These are phyloP conservation scores for Pestalotiopsis sp. DNA, from an alignment of 2,329 filamentous ascomycete genomes.

Conservation along the genomic window DNA sequence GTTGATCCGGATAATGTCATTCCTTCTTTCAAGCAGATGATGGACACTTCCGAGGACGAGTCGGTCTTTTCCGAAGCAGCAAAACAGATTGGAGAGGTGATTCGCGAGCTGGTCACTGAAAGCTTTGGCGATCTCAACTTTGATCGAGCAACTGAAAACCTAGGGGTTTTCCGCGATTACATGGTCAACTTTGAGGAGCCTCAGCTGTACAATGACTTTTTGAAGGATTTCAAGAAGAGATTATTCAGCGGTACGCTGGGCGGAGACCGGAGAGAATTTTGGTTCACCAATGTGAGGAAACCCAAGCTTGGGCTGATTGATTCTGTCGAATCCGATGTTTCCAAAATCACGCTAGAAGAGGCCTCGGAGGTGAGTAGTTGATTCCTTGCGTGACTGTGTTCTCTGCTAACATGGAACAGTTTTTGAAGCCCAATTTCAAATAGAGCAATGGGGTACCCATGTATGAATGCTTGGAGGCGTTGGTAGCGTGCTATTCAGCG, in stretches of 20 bases:
- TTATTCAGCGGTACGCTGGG: constrained; percentile 71
- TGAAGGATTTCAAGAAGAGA: constrained; percentile 71
- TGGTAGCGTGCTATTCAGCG: no score
- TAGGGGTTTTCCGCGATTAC: constrained; percentile 79
- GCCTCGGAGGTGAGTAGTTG: constrained; percentile 59
- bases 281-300: constrained; percentile 68
- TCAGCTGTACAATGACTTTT: constrained; percentile 73
- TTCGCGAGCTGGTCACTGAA: constrained; percentile 68
- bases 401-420: not conserved
- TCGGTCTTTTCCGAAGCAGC: constrained; percentile 67
- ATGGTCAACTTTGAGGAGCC: constrained; percentile 77
- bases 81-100: constrained; percentile 74
- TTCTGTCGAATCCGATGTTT: constrained; percentile 61
- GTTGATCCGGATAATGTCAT: constrained; percentile 73
- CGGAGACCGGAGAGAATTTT: constrained; percentile 81
- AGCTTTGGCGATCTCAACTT: constrained; percentile 80
- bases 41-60: constrained; percentile 63
- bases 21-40: constrained; percentile 84
- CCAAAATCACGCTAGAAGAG: constrained; percentile 69
- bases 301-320: constrained; percentile 75
- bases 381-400: not conserved
- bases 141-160: constrained; percentile 71
- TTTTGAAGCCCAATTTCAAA: not conserved
- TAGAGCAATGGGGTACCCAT: not conserved
- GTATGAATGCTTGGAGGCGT: not conserved